These are phyloP conservation scores for Nepenthes gracilis DNA, from an alignment of 148 eudicot species.

Conservation along the genomic window DNA sequence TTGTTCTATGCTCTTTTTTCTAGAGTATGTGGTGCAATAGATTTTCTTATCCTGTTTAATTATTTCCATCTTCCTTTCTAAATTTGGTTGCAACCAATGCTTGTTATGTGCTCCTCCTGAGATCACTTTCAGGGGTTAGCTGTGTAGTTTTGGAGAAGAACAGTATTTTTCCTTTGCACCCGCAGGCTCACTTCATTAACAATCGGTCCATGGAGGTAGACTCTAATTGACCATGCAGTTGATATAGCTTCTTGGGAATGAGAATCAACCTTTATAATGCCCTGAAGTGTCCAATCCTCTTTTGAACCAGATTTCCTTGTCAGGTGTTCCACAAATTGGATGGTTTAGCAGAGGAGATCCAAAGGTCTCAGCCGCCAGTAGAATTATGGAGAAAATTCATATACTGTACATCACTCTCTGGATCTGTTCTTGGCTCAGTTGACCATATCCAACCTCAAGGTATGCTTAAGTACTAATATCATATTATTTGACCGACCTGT, in stretches of 20 bases:
- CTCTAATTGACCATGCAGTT: not conserved
- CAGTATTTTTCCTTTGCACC: conserved; percentile 59
- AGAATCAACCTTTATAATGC: conserved; percentile 3
- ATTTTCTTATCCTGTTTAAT: no score
- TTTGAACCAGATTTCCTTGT: conserved; percentile 36
- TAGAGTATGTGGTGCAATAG: no score
- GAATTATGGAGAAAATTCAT: conserved; percentile 93
- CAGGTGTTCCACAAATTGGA: conserved; percentile 85
- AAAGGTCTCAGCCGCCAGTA: conserved; percentile 73
- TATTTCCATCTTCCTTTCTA: no score
- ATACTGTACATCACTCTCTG: conserved; percentile 88
- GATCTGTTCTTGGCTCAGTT: conserved; percentile 78
- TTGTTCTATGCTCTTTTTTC: no score
- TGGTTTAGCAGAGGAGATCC: conserved; percentile 75
- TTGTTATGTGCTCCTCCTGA: not conserved
- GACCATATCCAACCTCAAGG: conserved; percentile 99
- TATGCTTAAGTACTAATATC: conserved; percentile 10
- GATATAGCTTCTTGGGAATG: not conserved
- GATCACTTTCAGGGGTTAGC: conserved; percentile 44
- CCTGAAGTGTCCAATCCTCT: conserved; percentile 19
- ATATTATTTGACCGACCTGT: not conserved
- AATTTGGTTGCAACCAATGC: no score
- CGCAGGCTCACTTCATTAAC: conserved; percentile 97
- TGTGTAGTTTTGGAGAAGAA: conserved; percentile 81
- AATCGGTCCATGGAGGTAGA: conserved; percentile 98